These are phyloP conservation scores for Diplodia intermedia DNA, from an alignment of 2,329 filamentous ascomycete species.

Conservation along the genomic window DNA sequence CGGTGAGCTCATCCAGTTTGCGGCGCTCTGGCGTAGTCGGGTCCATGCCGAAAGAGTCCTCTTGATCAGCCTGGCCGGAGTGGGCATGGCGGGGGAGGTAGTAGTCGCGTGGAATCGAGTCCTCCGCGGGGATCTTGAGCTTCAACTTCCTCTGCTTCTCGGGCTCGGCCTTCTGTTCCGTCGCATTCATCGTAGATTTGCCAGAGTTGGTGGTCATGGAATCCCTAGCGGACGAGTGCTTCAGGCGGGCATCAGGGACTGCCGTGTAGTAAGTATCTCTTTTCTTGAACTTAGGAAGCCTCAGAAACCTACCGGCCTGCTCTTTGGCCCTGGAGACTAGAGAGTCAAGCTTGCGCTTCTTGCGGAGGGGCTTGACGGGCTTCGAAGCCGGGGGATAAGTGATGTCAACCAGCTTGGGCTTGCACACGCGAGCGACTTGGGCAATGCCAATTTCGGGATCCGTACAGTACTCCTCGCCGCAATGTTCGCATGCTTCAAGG, in stretches of 20 bases:
- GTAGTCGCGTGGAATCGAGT: not conserved
- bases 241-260: not conserved
- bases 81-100: not conserved
- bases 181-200: no score
- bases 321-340: conserved; percentile 5
- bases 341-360: conserved; percentile 18
- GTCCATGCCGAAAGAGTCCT: not conserved
- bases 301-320: conserved; percentile 10
- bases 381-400: not conserved
- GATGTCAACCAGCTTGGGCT: not conserved
- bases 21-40: conserved; percentile 1
- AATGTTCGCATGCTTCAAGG: conserved; percentile 5
- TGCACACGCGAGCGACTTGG: not conserved
- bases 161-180: not conserved
- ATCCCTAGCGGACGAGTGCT: not conserved
- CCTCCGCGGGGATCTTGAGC: not conserved
- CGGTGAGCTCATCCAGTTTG: conserved; percentile 9
- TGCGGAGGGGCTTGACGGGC: conserved; percentile 21
- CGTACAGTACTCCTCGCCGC: conserved; percentile 21
- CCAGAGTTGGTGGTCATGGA: not conserved
- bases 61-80: not conserved
- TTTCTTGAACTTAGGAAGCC: no score
- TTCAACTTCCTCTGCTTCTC: not conserved
- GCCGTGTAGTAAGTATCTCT: not conserved
- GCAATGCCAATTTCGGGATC: conserved; percentile 11